Percentiles rank a stretch among this genome's conserved stretches.
Conservation (phyloP, 140 eudicot genomes). For the Cichorium intybus region DNA sequence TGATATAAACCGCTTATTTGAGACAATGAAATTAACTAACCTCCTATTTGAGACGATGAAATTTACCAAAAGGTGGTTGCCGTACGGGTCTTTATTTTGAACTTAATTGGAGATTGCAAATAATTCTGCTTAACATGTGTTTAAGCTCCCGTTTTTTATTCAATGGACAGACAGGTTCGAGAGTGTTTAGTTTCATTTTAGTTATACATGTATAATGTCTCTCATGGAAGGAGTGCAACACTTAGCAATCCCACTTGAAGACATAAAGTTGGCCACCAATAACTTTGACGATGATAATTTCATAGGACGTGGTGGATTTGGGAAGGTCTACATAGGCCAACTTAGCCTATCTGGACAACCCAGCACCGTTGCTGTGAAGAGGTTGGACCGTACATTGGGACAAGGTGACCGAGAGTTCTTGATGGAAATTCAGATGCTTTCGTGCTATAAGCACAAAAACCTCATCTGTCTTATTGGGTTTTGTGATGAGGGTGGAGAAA, state of each 20-base stretch:
- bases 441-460: neutral
- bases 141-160: no score
- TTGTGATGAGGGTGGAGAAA: neutral
- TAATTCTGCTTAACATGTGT: neutral
- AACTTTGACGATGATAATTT: neutral
- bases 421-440: conserved; percentile 7
- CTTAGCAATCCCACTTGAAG: neutral
- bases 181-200: neutral
- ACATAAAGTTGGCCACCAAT: neutral
- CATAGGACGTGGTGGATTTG: neutral
- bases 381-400: neutral
- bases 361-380: neutral
- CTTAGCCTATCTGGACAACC: neutral
- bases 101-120: no score
- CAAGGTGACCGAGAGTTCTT: neutral
- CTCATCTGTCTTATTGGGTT: neutral
- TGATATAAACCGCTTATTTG: neutral
- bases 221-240: neutral
- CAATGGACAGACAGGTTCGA: no score
- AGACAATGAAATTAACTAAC: neutral
- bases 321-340: neutral
- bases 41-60: neutral
- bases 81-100: no score
- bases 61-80: neutral
- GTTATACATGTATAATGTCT: no score